Evolutionary conservation across 371 early-diverging fungal species (phyloP).

Genomic region (Rhizomucor miehei): DNA sequence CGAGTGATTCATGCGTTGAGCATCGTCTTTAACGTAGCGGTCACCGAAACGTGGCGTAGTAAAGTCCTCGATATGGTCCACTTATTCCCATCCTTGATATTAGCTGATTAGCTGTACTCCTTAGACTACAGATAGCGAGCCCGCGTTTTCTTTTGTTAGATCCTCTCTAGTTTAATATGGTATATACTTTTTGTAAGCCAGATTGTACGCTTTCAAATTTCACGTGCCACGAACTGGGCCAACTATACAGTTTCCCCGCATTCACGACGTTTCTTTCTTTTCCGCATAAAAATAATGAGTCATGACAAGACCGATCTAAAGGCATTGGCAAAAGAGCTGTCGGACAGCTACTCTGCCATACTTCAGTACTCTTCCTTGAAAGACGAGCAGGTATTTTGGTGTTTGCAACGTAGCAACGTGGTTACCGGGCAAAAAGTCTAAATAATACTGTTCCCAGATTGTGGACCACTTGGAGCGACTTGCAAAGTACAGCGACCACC

Average conservation of each 20-base stretch:
- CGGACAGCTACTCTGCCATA: constrained; percentile 33
- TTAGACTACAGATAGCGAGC: too few relatives aligned
- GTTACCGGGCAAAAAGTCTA: background rate
- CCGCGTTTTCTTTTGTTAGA: too few relatives aligned
- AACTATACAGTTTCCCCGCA: too few relatives aligned
- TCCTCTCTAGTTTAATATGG: too few relatives aligned
- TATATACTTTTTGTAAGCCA: too few relatives aligned
- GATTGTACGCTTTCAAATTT: too few relatives aligned
- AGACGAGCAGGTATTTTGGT: constrained; percentile 15
- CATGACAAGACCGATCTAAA: constrained; percentile 26
- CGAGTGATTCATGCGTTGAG: background rate
- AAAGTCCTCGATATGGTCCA: too few relatives aligned
- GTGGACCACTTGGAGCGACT: constrained; percentile 24
- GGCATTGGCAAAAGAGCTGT: constrained; percentile 31
- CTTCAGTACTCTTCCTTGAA: constrained; percentile 23
- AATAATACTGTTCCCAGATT: constrained; percentile 15
- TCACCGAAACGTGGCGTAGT: background rate
- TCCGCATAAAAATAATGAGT: background rate
- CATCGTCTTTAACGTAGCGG: background rate
- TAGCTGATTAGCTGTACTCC: too few relatives aligned
- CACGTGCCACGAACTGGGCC: too few relatives aligned
- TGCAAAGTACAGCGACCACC: constrained; percentile 34
- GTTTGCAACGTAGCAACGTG: background rate
- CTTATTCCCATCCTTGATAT: too few relatives aligned
- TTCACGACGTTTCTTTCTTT: too few relatives aligned